Base-by-base conservation (phyloP, 1,284 basidiomycete genomes). In the Irpex sp. region DNA sequence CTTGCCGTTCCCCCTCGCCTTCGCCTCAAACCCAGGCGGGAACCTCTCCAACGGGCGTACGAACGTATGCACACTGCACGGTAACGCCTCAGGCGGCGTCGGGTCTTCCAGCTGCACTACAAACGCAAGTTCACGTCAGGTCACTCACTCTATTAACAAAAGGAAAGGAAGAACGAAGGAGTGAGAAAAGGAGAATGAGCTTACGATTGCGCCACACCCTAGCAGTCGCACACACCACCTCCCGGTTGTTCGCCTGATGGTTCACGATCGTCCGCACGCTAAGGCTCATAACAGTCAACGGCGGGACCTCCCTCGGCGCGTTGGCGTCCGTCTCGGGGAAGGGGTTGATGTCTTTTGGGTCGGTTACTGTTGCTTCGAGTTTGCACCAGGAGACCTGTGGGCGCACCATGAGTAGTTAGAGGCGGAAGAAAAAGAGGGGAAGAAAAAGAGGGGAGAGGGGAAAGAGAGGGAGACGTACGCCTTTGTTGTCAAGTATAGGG, bases 351-450 rank as follows among this genome's bases (percentile, higher is more conserved):
- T 93, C 86, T 73, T 97, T 98, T 1, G 96, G 95, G 70, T 96
- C 86, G 11, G 85, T 78, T 9, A 96, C 90, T 0, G 85, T 87
- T n/a, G 88, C 91, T 78, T 99, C 97, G 31, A 97, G 79, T 79
- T 97, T 97, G 73, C 95, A 97, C 96, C 96, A 98, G 0, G 93
- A 96, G 17, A 92, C 84, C n/a, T n/a, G n/a, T n/a, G n/a, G n/a
- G n/a, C n/a, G n/a, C n/a, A n/a, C n/a, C n/a, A n/a, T n/a, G n/a
- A n/a, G n/a, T n/a, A n/a, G n/a, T n/a, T n/a, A n/a, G n/a, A n/a
- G n/a, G n/a, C n/a, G n/a, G n/a, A n/a, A n/a, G n/a, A n/a, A n/a
- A n/a, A n/a, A n/a, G n/a, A n/a, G n/a, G n/a, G n/a, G n/a, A n/a
- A n/a, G n/a, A n/a, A n/a, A n/a, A n/a, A n/a, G n/a, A n/a, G n/a